A percentile compares a stretch with the other conserved stretches of the same genome.
Evolutionary conservation across 495 filamentous ascomycete genomes (phyloP).

Genomic region (Massariosphaeria phaeospora): DNA sequence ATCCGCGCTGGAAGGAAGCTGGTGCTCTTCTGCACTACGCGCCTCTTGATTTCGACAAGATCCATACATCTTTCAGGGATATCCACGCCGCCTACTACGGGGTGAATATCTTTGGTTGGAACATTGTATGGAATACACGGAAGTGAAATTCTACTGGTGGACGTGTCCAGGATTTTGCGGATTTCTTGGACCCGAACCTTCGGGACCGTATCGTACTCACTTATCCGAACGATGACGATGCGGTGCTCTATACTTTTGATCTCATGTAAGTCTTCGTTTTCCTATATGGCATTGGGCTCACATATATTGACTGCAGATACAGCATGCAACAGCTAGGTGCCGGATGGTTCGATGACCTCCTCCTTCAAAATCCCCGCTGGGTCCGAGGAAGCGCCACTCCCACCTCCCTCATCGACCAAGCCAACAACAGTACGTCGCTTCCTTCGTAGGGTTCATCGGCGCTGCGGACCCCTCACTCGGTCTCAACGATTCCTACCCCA

Average conservation of each 20-base stretch:
- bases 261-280: slow-evolving; percentile 21
- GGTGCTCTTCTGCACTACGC: slow-evolving; percentile 38
- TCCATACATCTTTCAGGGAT: slow-evolving; percentile 35
- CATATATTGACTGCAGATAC: background rate
- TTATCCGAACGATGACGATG: slow-evolving; percentile 44
- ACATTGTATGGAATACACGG: slow-evolving; percentile 32
- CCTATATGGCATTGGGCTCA: background rate
- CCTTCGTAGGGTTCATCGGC: background rate
- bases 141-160: slow-evolving; percentile 19
- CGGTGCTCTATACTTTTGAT: slow-evolving; percentile 39
- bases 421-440: slow-evolving; percentile 19
- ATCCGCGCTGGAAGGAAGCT: slow-evolving; percentile 38
- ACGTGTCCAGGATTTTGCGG: no score
- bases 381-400: slow-evolving; percentile 41
- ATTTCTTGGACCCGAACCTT: slow-evolving; percentile 36
- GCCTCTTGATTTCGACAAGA: slow-evolving; percentile 34
- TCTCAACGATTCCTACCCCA: slow-evolving; percentile 19
- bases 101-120: slow-evolving; percentile 28
- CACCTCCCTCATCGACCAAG: slow-evolving; percentile 18
- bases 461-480: background rate
- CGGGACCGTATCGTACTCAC: slow-evolving; percentile 41
- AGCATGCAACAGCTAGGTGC: slow-evolving; percentile 36
- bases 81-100: slow-evolving; percentile 30
- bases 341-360: slow-evolving; percentile 41
- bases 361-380: slow-evolving; percentile 39